Percentiles rank a stretch among this genome's conserved stretches.
Evolutionary conservation across 139 green algal genomes (phyloP).

Genomic region (Chlamydomonas sp.): DNA sequence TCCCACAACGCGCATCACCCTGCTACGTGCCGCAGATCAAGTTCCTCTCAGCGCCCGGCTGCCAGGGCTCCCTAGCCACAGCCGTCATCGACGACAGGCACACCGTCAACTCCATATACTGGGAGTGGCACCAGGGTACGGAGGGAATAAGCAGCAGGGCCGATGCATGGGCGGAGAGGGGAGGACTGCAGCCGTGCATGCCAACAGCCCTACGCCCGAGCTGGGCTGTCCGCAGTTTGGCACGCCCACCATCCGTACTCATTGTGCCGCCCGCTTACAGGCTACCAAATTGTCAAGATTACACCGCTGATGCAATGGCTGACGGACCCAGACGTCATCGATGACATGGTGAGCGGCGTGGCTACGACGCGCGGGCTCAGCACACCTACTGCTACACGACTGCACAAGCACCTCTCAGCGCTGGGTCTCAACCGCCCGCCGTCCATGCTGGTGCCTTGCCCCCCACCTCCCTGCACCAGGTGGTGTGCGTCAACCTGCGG

Average conservation of each 20-base stretch:
- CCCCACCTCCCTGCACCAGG: not conserved
- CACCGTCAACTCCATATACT: not conserved
- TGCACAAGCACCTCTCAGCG: too few relatives aligned
- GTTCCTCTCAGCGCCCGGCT: conserved; percentile 30
- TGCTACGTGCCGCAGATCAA: conserved; percentile 18
- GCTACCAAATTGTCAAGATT: not conserved
- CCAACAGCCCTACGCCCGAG: not conserved
- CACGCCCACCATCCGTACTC: not conserved
- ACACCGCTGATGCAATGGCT: not conserved
- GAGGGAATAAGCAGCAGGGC: not conserved
- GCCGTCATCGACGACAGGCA: not conserved
- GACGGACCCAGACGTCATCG: not conserved
- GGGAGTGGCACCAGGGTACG: not conserved
- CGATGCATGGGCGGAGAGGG: too few relatives aligned
- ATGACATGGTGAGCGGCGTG: not conserved
- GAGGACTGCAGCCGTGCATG: too few relatives aligned
- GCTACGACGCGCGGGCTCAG: too few relatives aligned
- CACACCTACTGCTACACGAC: too few relatives aligned
- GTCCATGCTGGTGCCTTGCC: too few relatives aligned
- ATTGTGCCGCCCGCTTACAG: not conserved
- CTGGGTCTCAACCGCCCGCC: too few relatives aligned
- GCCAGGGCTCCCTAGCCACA: not conserved
- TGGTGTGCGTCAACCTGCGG: not conserved
- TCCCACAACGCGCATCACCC: too few relatives aligned
- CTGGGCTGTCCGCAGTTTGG: not conserved